Evolutionary conservation across 768 basidiomycete genomes (phyloP), one percentile per base, ranked within the genome.

Genomic region (Suillus tomentosus): DNA sequence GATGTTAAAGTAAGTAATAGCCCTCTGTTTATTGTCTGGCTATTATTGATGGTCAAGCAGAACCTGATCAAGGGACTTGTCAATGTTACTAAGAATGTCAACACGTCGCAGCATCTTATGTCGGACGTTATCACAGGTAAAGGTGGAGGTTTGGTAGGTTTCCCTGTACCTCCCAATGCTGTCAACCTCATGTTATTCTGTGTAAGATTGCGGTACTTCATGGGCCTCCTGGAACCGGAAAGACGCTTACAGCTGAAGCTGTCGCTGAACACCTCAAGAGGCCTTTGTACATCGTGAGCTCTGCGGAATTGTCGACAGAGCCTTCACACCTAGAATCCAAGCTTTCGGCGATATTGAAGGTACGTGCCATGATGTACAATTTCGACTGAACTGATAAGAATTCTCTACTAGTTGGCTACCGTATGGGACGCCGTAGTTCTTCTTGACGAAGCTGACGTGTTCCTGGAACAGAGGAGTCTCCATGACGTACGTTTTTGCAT

Each of bases 101-200:
- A 67, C 31, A 64, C 60, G n/a, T 24, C 68, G n/a, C 51, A 63
- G 4, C 63, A 66, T 17, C 69, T 71, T 10, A 69, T 73, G 54
- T 66, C 45, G 62, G 87, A 88, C 65, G 85, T 87, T 62, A 84
- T 88, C 73, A 83, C 82, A 67, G 87, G 86, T 36, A 87, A 89
- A 69, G 87, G 87, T 0, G 84, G 84, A 15, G 84, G 83, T 11
- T 75, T 86, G 37, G 83, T 89, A 24, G 76, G 87, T 83, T 84
- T 64, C 42, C 50, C 19, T 55, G 24, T n/a, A 8, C 42, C 14
- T n/a, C 31, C 3, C 24, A 51, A 47, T 57, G n/a, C 39, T 9
- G 60, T 19, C 17, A 27, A 14, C 24, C 24, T 40, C 17, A 10
- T 48, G 39, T 19, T 55, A 10, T 43, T 55, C 31, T 31, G 15